Conservation (phyloP, 768 basidiomycete species). For the Xerocomellus dryophilus region DNA sequence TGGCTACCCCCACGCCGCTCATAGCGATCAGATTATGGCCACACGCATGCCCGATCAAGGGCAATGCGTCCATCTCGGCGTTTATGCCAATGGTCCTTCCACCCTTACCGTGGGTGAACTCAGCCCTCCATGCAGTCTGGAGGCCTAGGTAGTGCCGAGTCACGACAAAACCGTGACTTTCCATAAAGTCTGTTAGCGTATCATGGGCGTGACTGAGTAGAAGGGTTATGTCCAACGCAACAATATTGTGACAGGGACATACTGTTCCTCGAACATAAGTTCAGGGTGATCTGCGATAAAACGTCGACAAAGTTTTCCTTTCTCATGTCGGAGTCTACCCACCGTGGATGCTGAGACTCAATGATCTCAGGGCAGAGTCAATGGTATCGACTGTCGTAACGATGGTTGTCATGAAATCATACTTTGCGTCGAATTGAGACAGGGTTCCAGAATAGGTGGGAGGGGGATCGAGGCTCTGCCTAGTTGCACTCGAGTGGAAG, state of each 20-base stretch:
- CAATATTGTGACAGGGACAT: slow-evolving; percentile 18
- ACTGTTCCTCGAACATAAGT: slow-evolving; percentile 64
- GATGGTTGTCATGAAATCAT: slow-evolving; percentile 51
- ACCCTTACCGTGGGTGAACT: slow-evolving; percentile 54
- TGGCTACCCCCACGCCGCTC: slow-evolving; percentile 69
- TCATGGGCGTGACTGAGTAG: slow-evolving; percentile 67
- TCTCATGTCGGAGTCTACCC: slow-evolving; percentile 16
- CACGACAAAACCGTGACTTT: slow-evolving; percentile 63
- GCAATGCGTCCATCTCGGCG: slow-evolving; percentile 69
- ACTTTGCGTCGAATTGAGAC: slow-evolving; percentile 9
- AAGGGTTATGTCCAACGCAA: slow-evolving; percentile 5
- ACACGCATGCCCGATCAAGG: slow-evolving; percentile 62
- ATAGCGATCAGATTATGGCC: slow-evolving; percentile 84
- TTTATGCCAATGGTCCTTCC: slow-evolving; percentile 74
- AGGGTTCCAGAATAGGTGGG: slow-evolving; percentile 40
- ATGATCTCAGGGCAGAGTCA: slow-evolving; percentile 49
- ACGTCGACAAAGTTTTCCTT: slow-evolving; percentile 5
- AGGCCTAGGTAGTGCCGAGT: slow-evolving; percentile 69
- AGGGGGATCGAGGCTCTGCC: slow-evolving; percentile 31
- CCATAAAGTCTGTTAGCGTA: slow-evolving; percentile 63
- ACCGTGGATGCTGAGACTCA: slow-evolving; percentile 77
- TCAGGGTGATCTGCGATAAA: slow-evolving; percentile 59
- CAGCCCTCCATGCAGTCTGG: slow-evolving; percentile 75
- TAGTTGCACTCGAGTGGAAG: slow-evolving; percentile 35
- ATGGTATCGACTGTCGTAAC: slow-evolving; percentile 52